A percentile compares a stretch with the other conserved stretches of the same genome.
Conservation (phyloP, 495 filamentous ascomycete species). For the Xylaria acuta region DNA sequence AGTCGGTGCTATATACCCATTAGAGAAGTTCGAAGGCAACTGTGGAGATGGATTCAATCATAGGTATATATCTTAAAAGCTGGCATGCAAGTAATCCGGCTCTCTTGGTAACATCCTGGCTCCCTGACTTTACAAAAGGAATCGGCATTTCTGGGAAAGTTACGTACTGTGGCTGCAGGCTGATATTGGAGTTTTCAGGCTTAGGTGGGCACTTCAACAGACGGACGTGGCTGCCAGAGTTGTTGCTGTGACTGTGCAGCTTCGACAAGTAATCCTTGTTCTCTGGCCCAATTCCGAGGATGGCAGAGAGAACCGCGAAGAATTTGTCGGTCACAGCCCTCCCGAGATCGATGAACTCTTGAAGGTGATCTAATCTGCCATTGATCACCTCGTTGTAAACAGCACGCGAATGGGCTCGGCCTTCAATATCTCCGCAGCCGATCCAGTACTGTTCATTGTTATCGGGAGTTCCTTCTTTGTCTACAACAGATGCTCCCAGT, state of each 20-base stretch:
- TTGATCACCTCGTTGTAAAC: conserved; percentile 9
- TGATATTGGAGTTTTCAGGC: neutral
- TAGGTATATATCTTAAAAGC: neutral
- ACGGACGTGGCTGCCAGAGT: conserved; percentile 2
- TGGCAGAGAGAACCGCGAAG: neutral
- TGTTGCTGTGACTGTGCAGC: conserved; percentile 3
- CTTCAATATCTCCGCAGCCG: conserved; percentile 5
- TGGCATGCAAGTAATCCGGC: too few relatives aligned
- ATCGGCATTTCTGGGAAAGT: neutral
- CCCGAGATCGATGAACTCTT: neutral
- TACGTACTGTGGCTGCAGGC: neutral
- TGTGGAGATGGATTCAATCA: too few relatives aligned
- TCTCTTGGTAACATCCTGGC: neutral
- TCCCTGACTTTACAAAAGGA: neutral
- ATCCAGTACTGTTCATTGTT: conserved; percentile 7
- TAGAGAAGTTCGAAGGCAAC: neutral
- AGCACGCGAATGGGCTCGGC: conserved; percentile 4
- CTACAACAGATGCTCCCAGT: neutral
- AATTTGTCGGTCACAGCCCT: neutral
- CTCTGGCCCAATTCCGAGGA: neutral
- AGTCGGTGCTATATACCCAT: neutral
- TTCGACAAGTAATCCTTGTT: neutral
- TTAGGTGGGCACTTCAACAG: neutral
- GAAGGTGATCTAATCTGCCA: neutral
- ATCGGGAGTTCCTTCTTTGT: neutral